Conservation (phyloP, 176 grass and related monocot genomes). For the Zea luxurians region DNA sequence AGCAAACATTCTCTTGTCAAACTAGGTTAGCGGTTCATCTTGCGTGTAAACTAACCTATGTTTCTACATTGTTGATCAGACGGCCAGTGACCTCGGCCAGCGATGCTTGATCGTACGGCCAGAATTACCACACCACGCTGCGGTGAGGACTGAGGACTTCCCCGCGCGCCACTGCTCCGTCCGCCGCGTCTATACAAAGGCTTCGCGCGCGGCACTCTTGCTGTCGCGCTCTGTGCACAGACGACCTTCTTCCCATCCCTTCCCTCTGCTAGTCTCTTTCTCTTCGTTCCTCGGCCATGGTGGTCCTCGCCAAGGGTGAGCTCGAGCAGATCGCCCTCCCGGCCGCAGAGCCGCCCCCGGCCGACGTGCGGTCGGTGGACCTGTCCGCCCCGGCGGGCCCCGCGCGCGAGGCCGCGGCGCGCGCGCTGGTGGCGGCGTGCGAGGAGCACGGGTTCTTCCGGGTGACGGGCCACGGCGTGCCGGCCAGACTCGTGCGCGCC, state of each 20-base stretch:
- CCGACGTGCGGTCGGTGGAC: conserved; percentile 52
- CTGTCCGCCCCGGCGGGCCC: conserved; percentile 40
- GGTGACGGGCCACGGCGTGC: conserved; percentile 77
- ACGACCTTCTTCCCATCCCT: background rate
- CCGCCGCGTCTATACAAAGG: background rate
- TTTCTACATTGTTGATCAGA: too few relatives aligned
- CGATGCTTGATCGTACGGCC: background rate
- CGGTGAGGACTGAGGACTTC: background rate
- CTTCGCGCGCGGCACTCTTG: background rate
- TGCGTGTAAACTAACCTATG: too few relatives aligned
- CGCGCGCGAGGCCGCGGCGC: conserved; percentile 31
- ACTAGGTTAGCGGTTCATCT: too few relatives aligned
- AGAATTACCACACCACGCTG: background rate
- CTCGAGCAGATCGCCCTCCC: conserved; percentile 64
- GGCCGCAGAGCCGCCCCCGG: conserved; percentile 25
- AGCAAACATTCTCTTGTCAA: too few relatives aligned
- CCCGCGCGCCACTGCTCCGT: background rate
- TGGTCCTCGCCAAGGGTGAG: conserved; percentile 63
- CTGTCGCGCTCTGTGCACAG: background rate
- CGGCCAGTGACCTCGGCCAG: background rate
- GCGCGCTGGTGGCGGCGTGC: conserved; percentile 61
- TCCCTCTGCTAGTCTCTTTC: conserved; percentile 27
- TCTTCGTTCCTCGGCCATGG: conserved; percentile 31
- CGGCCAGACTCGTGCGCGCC: conserved; percentile 51
- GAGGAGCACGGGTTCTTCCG: conserved; percentile 81